A percentile compares a stretch with the other conserved stretches of the same genome.
These are phyloP conservation scores for Penicillium sp. DNA, from an alignment of 2,329 filamentous ascomycete species.

Conservation along the genomic window DNA sequence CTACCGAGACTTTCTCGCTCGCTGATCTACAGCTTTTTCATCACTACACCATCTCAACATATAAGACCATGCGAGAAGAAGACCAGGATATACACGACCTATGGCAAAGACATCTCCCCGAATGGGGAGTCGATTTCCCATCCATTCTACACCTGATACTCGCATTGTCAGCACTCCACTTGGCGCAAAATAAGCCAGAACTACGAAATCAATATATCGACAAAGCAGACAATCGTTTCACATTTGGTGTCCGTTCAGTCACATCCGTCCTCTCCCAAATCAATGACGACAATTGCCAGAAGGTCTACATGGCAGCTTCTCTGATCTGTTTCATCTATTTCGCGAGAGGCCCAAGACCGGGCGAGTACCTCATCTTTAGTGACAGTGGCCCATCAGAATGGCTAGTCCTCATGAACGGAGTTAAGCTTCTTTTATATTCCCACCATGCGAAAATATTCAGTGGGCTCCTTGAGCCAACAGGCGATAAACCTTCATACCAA, in stretches of 20 bases:
- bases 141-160: constrained; percentile 36
- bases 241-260: constrained; percentile 34
- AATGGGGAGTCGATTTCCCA: constrained; percentile 31
- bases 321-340: constrained; percentile 37
- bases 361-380: constrained; percentile 37
- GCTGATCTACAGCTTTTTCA: constrained; percentile 34
- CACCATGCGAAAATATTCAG: constrained; percentile 24
- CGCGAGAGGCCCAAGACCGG: constrained; percentile 27
- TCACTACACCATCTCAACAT: constrained; percentile 30
- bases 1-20: constrained; percentile 23
- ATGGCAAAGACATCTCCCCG: constrained; percentile 31
- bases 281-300: constrained; percentile 29
- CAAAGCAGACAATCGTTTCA: constrained; percentile 36
- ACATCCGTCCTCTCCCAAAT: constrained; percentile 28
- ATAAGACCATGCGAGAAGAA: constrained; percentile 21
- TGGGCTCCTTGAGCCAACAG: constrained; percentile 20
- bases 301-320: constrained; percentile 32
- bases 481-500: neutral
- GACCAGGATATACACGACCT: constrained; percentile 26
- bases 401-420: constrained; percentile 33
- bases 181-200: constrained; percentile 21
- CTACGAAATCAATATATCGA: constrained; percentile 20
- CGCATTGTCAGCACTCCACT: constrained; percentile 31
- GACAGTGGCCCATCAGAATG: constrained; percentile 30
- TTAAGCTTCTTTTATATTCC: constrained; percentile 24